phyloP scores from a whole-genome alignment of 23 red algal genomes.

The Pyropia yezoensis region DNA sequence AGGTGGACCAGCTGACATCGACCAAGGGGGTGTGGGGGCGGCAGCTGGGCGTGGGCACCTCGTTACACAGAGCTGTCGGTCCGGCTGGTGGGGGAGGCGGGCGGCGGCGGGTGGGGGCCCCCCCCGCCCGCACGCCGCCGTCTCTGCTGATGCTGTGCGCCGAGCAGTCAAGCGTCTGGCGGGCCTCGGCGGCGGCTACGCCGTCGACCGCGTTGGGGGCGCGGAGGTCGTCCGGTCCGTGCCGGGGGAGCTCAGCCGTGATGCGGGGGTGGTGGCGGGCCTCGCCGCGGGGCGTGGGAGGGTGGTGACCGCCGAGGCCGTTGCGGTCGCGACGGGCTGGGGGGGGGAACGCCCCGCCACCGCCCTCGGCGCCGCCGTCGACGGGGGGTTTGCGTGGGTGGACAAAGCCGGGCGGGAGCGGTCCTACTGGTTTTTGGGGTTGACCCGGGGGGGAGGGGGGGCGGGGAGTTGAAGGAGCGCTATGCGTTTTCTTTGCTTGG shows the following conservation, averaged over 20 bases:
- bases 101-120: not conserved
- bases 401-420: conserved; percentile 31
- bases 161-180: conserved; percentile 54
- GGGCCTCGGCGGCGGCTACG: conserved; percentile 45
- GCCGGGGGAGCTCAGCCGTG: conserved; percentile 59
- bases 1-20: conserved; percentile 76
- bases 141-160: conserved; percentile 50
- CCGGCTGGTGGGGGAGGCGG: conserved; percentile 21
- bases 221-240: conserved; percentile 45
- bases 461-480: no score
- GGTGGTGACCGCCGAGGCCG: conserved; percentile 7
- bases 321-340: conserved; percentile 32
- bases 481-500: no score
- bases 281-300: conserved; percentile 16
- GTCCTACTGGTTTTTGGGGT: conserved; percentile 74
- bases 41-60: conserved; percentile 67
- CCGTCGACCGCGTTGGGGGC: conserved; percentile 35
- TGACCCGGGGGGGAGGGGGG: conserved; percentile 1
- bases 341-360: conserved; percentile 19
- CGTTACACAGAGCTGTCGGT: conserved; percentile 73
- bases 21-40: conserved; percentile 60
- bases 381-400: conserved; percentile 70
- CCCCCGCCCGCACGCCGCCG: not conserved
- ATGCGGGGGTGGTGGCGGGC: conserved; percentile 38
- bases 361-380: conserved; percentile 34